A percentile compares a stretch with the other conserved stretches of the same genome.
Conservation (phyloP, 2,329 filamentous ascomycete species). For the Aspergillus fijiensis region DNA sequence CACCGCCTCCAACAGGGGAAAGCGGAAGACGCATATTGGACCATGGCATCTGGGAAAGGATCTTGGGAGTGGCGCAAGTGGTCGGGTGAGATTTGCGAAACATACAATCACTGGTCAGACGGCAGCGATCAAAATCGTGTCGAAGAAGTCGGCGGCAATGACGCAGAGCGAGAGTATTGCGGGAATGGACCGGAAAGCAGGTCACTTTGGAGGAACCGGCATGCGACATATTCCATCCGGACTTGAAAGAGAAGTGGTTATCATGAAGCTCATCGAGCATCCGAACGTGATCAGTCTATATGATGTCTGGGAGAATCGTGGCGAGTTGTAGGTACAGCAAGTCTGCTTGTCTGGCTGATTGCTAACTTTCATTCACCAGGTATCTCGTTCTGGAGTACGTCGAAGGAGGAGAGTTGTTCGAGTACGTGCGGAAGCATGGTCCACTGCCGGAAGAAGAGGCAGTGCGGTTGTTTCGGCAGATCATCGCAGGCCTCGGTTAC, state of each 20-base stretch:
- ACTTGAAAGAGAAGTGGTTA: constrained; percentile 91
- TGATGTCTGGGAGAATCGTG: constrained; percentile 96
- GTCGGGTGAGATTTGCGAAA: constrained; percentile 79
- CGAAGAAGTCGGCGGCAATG: constrained; percentile 74
- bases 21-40: constrained; percentile 74
- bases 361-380: constrained; percentile 50
- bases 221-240: constrained; percentile 77
- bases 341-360: background rate
- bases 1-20: constrained; percentile 54
- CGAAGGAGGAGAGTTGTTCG: constrained; percentile 79
- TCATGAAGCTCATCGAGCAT: constrained; percentile 95
- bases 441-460: constrained; percentile 77
- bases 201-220: constrained; percentile 55
- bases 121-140: constrained; percentile 94
- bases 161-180: constrained; percentile 83
- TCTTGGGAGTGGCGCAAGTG: constrained; percentile 85
- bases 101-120: constrained; percentile 75
- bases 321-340: constrained; percentile 72
- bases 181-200: constrained; percentile 72
- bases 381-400: constrained; percentile 95
- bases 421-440: constrained; percentile 74
- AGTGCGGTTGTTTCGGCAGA: constrained; percentile 84
- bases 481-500: constrained; percentile 87
- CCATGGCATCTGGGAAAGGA: constrained; percentile 92
- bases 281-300: constrained; percentile 91